A percentile compares a stretch with the other conserved stretches of the same genome.
These are phyloP conservation scores for Trichocomaceae sp. DNA, from an alignment of 2,329 filamentous ascomycete species.

Conservation along the genomic window DNA sequence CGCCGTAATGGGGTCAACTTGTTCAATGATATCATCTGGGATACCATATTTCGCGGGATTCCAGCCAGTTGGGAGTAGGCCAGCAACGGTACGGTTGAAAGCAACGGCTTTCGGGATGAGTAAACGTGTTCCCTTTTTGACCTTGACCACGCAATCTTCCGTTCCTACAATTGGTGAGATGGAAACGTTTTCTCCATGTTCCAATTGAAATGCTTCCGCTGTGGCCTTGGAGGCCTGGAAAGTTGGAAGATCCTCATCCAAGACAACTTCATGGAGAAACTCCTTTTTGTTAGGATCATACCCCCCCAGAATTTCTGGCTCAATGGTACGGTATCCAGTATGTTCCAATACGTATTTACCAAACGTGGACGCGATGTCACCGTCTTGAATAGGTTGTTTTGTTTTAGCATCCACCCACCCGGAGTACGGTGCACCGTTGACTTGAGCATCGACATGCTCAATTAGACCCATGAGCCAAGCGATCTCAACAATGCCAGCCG, in stretches of 20 bases:
- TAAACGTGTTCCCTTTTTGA: slow-evolving; percentile 91
- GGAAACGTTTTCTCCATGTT: slow-evolving; percentile 80
- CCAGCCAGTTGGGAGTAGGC: slow-evolving; percentile 96
- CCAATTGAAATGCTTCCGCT: slow-evolving; percentile 90
- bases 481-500: slow-evolving; percentile 98
- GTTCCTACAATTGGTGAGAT: slow-evolving; percentile 37
- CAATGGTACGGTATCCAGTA: slow-evolving; percentile 46
- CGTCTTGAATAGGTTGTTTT: slow-evolving; percentile 80
- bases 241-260: slow-evolving; percentile 92
- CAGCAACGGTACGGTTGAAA: slow-evolving; percentile 94
- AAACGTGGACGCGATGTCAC: neutral
- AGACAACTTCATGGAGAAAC: slow-evolving; percentile 92
- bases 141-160: slow-evolving; percentile 85
- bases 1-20: slow-evolving; percentile 85
- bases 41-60: slow-evolving; percentile 93
- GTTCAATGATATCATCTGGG: slow-evolving; percentile 92
- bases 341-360: slow-evolving; percentile 94
- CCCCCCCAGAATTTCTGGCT: slow-evolving; percentile 88
- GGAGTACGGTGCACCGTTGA: slow-evolving; percentile 92
- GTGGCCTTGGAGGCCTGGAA: slow-evolving; percentile 98
- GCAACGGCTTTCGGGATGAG: slow-evolving; percentile 95
- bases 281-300: slow-evolving; percentile 99
- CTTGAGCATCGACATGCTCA: slow-evolving; percentile 91
- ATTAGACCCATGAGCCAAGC: slow-evolving; percentile 99
- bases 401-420: slow-evolving; percentile 94